A percentile compares a stretch with the other conserved stretches of the same genome.
phyloP scores from a whole-genome alignment of 768 basidiomycete species.

The Mrakia frigida region DNA sequence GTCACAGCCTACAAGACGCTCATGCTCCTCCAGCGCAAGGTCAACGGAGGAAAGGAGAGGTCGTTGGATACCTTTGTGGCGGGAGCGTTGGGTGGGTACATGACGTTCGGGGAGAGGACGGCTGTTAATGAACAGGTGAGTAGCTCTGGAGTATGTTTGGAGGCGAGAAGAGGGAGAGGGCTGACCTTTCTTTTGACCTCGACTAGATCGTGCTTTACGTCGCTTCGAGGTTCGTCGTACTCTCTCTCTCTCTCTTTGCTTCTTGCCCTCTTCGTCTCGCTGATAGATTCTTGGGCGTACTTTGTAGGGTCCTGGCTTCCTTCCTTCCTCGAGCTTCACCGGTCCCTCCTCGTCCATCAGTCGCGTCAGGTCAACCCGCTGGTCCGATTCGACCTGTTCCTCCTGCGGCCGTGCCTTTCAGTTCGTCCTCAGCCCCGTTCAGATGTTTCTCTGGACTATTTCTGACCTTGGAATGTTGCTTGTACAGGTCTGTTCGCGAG shows the following conservation, averaged over 20 bases:
- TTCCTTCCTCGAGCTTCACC: slow-evolving; percentile 67
- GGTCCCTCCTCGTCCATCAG: slow-evolving; percentile 42
- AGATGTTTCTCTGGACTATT: not conserved
- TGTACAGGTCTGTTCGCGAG: slow-evolving; percentile 22
- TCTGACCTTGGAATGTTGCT: not conserved
- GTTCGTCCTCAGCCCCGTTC: slow-evolving; percentile 68
- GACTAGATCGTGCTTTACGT: slow-evolving; percentile 91
- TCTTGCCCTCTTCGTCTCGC: not conserved
- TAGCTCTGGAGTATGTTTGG: not conserved
- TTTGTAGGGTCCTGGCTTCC: slow-evolving; percentile 85
- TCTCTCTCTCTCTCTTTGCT: not conserved
- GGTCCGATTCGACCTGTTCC: slow-evolving; percentile 56
- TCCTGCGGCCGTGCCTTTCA: slow-evolving; percentile 75
- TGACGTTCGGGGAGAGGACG: slow-evolving; percentile 45
- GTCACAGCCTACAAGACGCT: slow-evolving; percentile 87
- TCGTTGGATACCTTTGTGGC: slow-evolving; percentile 81
- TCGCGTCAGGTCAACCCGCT: slow-evolving; percentile 36
- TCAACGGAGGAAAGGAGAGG: slow-evolving; percentile 74
- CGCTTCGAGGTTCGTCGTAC: slow-evolving; percentile 20
- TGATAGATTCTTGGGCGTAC: slow-evolving; percentile 51
- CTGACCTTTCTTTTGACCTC: not conserved
- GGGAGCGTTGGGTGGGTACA: slow-evolving; percentile 83
- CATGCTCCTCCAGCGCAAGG: slow-evolving; percentile 71
- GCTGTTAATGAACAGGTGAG: slow-evolving; percentile 48
- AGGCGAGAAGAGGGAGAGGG: not conserved